Evolutionary conservation across 805 yeast genomes (phyloP), one percentile per base, ranked within the genome.

Genomic region (Grigorovia transvaalensis): DNA sequence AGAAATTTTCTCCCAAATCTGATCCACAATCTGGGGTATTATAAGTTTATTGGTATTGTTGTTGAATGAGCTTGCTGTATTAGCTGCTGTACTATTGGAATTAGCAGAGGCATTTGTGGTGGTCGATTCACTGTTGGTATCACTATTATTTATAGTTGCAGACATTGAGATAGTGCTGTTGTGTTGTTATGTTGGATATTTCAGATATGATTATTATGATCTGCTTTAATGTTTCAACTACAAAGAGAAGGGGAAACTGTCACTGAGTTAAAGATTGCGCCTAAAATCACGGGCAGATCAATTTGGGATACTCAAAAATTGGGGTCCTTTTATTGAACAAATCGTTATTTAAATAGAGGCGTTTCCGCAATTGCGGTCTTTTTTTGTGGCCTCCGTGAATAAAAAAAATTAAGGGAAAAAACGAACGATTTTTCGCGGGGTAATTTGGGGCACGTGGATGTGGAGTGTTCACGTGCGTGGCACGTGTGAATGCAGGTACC

Each of bases 1-100:
- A 44, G 76, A 78, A 20, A 87, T 78, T 55, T 83, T 85, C 60
- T 79, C 79, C 95, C 96, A 88, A 58, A 85, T 61, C 38, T 62
- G 65, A 38, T 59, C 51, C 13, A 35, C 41, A 20, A 45, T 50
- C 4, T 12, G 4, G 2, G 42, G 42, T 38, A 38, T 38, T 38
- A 38, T 7, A 2, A 38, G 17, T 15, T 38, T 38, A n/a, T n/a
- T 45, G 11, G 12, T 38, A 8, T 33, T 33, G 15, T 33, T 33
- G 27, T 23, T 23, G 27, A 4, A 23, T 23, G 27, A 23, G 27
- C 27, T 23, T 23, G 27, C 6, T 23, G 27, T 23, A 23, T 23
- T 23, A 23, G 27, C 27, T 23, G 27, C 27, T 23, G 27, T 23
- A 6, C 27, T 23, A 23, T 23, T 23, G 3, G 27, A 23, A 23